phyloP scores from a whole-genome alignment of 1,284 basidiomycete species.

The Ganoderma lingzhi region DNA sequence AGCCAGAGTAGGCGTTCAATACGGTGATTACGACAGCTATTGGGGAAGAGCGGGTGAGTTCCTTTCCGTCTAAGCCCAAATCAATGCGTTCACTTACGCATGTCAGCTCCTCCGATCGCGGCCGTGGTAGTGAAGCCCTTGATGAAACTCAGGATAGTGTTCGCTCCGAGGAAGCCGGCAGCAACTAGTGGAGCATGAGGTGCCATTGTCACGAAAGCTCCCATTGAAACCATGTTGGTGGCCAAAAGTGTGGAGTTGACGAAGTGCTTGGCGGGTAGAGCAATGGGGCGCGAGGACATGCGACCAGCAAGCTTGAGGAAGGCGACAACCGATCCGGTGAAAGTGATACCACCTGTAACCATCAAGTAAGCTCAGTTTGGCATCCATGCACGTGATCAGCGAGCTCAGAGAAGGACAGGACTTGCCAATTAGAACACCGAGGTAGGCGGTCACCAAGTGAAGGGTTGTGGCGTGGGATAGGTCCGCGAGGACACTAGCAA shows the following conservation, averaged over 20 bases:
- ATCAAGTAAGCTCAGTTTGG: conserved; percentile 2
- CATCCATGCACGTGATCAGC: background rate
- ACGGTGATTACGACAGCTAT: conserved; percentile 88
- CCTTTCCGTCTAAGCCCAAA: background rate
- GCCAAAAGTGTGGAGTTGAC: conserved; percentile 76
- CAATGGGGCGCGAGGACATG: conserved; percentile 77
- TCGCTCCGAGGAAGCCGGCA: conserved; percentile 78
- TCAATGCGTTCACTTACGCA: conserved; percentile 66
- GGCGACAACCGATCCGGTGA: conserved; percentile 87
- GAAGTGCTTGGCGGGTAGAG: conserved; percentile 78
- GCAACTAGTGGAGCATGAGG: conserved; percentile 76
- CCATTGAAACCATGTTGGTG: conserved; percentile 75
- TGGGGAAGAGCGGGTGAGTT: conserved; percentile 3
- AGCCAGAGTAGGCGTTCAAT: conserved; percentile 89
- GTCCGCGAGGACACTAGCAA: conserved; percentile 79
- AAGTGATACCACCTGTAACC: conserved; percentile 69
- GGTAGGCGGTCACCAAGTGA: conserved; percentile 83
- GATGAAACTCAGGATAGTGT: conserved; percentile 79
- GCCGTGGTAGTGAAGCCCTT: conserved; percentile 87
- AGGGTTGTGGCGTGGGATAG: conserved; percentile 70
- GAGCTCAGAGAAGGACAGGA: conserved; percentile 24
- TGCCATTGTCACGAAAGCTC: conserved; percentile 75
- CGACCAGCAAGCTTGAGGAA: conserved; percentile 86
- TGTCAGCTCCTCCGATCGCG: conserved; percentile 88
- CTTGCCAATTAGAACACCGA: conserved; percentile 83